Base-by-base conservation (phyloP, 331 rosid genomes). In the Stylosanthes scabra region DNA sequence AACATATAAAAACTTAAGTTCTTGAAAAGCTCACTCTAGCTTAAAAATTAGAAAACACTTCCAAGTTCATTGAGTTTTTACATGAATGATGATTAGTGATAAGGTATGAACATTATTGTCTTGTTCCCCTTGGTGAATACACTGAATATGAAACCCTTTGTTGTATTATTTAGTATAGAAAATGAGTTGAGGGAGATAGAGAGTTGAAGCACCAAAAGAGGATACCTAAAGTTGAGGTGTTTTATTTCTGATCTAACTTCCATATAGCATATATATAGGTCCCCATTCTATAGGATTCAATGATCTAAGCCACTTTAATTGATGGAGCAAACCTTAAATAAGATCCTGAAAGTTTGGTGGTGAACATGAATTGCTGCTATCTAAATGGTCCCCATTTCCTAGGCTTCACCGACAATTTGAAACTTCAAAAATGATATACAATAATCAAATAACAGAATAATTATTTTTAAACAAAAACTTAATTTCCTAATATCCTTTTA, bases 311-410 rank as follows among this genome's bases (percentile, higher is more conserved):
- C 51, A 15, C 55, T 44, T 44, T 41, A 44, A 49, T 56, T 42
- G 60, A 27, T 6, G 58, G 49, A 41, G 7, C 47, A 71, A 71
- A 44, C 69, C 54, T 73, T 73, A 11, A 73, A 73, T 63, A 42
- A 8, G 71, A 42, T 74, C 65, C 64, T 63, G 78, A 54, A 63
- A 74, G 72, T 74, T 63, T 63, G 72, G 71, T 54, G 64, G 57
- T 74, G 51, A 8, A 16, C 27, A 16, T 63, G 78, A 63, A 40
- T 16, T 49, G 61, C 54, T 16, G 54, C 62, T 14, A 31, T n/a
- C 8, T 1, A 14, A 3, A 39, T 40, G 20, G 45, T 31, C 13
- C 7, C n/a, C 55, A 10, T 40, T 54, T 45, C 34, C 71, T 8
- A 1, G 28, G 59, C 49, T 61, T 39, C 77, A 72, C 68, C 66